A percentile compares a stretch with the other conserved stretches of the same genome.
phyloP scores from a whole-genome alignment of 2,329 filamentous ascomycete species.

The Verticillium nonalfalfae region DNA sequence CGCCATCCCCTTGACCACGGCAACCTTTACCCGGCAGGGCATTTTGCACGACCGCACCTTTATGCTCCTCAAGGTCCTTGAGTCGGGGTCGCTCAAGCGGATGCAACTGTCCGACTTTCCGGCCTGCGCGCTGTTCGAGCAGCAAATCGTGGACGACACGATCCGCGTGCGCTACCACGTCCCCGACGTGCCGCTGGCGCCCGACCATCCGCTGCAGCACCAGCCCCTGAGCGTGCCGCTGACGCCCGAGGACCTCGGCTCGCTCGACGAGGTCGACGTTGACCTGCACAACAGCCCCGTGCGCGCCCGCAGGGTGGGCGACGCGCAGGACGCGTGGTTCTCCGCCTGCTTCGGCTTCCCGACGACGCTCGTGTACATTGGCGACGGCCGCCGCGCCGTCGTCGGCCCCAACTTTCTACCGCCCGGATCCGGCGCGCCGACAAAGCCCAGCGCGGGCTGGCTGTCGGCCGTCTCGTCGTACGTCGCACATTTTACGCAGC shows the following conservation, averaged over 20 bases:
- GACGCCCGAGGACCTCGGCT: slow-evolving; percentile 34
- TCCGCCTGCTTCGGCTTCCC: slow-evolving; percentile 57
- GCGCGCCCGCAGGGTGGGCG: slow-evolving; percentile 57
- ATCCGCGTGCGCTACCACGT: slow-evolving; percentile 37
- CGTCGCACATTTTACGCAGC: slow-evolving; percentile 14
- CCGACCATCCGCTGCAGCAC: slow-evolving; percentile 25
- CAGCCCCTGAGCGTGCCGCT: slow-evolving; percentile 49
- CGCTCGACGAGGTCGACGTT: slow-evolving; percentile 42
- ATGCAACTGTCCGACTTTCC: slow-evolving; percentile 54
- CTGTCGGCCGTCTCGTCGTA: slow-evolving; percentile 24
- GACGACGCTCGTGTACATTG: slow-evolving; percentile 59
- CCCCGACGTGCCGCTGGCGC: slow-evolving; percentile 31
- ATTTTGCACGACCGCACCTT: slow-evolving; percentile 62
- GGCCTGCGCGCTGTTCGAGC: slow-evolving; percentile 58
- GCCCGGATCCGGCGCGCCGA: slow-evolving; percentile 5
- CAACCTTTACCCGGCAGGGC: slow-evolving; percentile 54
- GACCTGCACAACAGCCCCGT: slow-evolving; percentile 54
- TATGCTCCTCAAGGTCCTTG: slow-evolving; percentile 55
- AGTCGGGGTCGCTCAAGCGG: slow-evolving; percentile 37
- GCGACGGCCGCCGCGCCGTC: slow-evolving; percentile 50
- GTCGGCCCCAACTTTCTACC: slow-evolving; percentile 48
- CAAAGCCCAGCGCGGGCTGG: not conserved
- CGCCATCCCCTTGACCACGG: slow-evolving; percentile 45
- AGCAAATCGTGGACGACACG: slow-evolving; percentile 36
- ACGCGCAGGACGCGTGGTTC: slow-evolving; percentile 59